Conservation (phyloP, 164 flowering plant species). For the Kalanchoe fedtschenkoi region DNA sequence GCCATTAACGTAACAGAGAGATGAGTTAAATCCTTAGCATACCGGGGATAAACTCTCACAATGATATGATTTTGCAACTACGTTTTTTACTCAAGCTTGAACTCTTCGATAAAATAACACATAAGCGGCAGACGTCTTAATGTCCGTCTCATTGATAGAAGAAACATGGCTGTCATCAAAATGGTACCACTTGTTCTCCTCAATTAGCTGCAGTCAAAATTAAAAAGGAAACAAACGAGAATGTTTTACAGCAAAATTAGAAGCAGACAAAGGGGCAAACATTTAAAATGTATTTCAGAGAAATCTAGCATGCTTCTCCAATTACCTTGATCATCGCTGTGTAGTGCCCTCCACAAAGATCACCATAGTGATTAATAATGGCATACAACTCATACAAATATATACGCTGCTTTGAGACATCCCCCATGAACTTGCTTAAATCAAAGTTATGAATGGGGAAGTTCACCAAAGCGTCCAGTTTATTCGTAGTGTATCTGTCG, state of each 20-base stretch:
- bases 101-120: slow-evolving; percentile 72
- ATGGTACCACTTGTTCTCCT: slow-evolving; percentile 79
- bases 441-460: slow-evolving; percentile 79
- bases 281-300: not conserved
- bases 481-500: slow-evolving; percentile 74
- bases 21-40: no score
- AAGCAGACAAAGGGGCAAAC: not conserved
- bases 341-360: slow-evolving; percentile 96
- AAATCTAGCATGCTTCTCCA: not conserved
- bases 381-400: slow-evolving; percentile 79
- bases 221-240: not conserved
- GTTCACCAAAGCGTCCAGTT: slow-evolving; percentile 79
- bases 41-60: slow-evolving; percentile 7
- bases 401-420: slow-evolving; percentile 27
- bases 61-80: slow-evolving; percentile 16
- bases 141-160: slow-evolving; percentile 46
- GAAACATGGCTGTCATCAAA: slow-evolving; percentile 85
- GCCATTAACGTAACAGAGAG: no score
- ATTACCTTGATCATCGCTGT: slow-evolving; percentile 86
- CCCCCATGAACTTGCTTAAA: slow-evolving; percentile 60
- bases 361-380: slow-evolving; percentile 95
- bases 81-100: slow-evolving; percentile 25
- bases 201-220: slow-evolving; percentile 43
- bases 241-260: not conserved
- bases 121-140: slow-evolving; percentile 82